phyloP scores from a whole-genome alignment of 2,329 filamentous ascomycete species.

The Colletotrichum camelliae region DNA sequence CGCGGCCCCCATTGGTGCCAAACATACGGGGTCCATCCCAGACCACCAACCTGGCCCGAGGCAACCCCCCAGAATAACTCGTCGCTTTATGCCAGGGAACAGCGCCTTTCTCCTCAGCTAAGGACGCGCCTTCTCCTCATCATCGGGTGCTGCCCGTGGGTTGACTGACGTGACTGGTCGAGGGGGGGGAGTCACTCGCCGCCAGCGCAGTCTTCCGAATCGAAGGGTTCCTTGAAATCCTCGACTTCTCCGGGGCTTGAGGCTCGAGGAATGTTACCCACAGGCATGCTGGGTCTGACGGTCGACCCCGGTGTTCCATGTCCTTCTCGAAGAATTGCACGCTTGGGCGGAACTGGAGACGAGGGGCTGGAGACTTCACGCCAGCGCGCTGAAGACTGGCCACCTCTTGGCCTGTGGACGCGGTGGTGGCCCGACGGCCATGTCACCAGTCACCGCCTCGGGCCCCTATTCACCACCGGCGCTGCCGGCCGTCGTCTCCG shows the following conservation, averaged over 20 bases:
- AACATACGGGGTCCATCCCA: constrained; percentile 4
- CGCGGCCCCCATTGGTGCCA: neutral
- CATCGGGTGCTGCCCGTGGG: neutral
- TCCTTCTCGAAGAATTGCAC: constrained; percentile 14
- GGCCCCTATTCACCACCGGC: constrained; percentile 14
- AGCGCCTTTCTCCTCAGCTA: neutral
- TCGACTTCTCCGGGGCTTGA: neutral
- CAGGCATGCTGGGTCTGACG: neutral
- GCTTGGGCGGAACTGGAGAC: neutral
- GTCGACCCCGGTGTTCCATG: constrained; percentile 1
- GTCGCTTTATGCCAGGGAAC: neutral
- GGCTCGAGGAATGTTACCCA: constrained; percentile 1
- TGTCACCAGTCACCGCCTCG: constrained; percentile 10
- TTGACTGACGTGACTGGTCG: neutral
- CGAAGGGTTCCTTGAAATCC: neutral
- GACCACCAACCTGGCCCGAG: neutral
- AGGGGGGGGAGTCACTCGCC: neutral
- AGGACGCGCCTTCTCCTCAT: neutral
- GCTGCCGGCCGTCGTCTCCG: constrained; percentile 7
- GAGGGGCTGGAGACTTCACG: neutral
- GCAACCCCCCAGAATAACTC: neutral
- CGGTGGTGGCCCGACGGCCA: neutral
- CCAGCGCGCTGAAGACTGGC: neutral
- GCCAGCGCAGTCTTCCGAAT: neutral
- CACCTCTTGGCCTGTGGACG: neutral